These are phyloP conservation scores for Tetrahymena malaccensis DNA, from an alignment of 73 alveolate genomes.

Conservation along the genomic window DNA sequence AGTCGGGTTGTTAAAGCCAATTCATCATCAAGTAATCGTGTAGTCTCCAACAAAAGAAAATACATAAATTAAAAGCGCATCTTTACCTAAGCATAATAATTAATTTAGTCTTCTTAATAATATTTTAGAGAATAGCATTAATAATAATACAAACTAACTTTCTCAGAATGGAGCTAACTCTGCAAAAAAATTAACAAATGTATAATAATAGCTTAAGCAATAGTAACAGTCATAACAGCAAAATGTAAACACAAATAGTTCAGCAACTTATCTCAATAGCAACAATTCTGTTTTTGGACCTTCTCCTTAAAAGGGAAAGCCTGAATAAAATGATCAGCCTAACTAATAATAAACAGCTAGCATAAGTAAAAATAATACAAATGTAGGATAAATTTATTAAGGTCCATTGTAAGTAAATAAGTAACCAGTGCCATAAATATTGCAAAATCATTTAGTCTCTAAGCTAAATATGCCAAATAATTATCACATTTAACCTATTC, in stretches of 20 bases:
- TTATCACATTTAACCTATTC: not conserved
- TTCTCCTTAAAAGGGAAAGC: not conserved
- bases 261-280: not conserved
- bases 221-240: not conserved
- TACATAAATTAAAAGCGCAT: not conserved
- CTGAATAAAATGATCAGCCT: not conserved
- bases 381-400: not conserved
- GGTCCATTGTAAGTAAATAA: not conserved
- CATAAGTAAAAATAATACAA: not conserved
- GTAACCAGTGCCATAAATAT: not conserved
- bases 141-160: not conserved
- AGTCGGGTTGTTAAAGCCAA: not conserved
- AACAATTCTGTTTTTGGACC: not conserved
- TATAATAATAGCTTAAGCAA: not conserved
- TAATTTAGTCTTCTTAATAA: not conserved
- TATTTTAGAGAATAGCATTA: not conserved
- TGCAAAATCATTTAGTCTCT: not conserved
- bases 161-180: not conserved
- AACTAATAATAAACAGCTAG: too few relatives aligned
- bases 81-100: not conserved
- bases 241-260: not conserved
- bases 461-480: not conserved
- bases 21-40: not conserved
- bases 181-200: not conserved
- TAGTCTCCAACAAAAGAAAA: not conserved